Base-by-base conservation (phyloP, 495 filamentous ascomycete genomes). In the Xylaria longipes region DNA sequence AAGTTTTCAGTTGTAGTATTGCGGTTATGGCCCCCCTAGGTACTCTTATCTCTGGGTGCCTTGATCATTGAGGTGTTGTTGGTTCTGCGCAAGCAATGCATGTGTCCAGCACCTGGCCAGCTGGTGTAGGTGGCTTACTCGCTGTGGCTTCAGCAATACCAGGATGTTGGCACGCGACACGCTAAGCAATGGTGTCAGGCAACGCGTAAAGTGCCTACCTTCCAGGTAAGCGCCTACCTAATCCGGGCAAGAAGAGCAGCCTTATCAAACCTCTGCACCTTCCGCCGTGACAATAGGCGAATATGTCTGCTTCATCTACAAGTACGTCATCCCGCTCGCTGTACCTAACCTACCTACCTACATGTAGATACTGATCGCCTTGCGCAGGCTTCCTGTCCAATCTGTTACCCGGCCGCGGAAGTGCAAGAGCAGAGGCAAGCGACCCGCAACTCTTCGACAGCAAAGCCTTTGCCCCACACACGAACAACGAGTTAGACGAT, bases 251-350 rank as follows among this genome's bases (percentile, higher is more conserved):
- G n/a, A 25, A 50, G 52, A 31, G 27, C 27, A 31, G 25, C 27
- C 7, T 62, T 62, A 39, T 43, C 11, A 39, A 39, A 62, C 11
- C 60, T 41, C n/a, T 48, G 15, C 64, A 66, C 31, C 22, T 66
- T 31, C 25, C 46, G 15, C 17, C 64, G 9, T 52, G 29, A 33
- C 60, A 66, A 66, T 29, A 2, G 20, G 45, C 43, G 9, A 56
- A 56, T 17, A 67, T 67, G 65, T 5, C 65, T 37, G 48, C 48
- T 56, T 5, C 48, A 29, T 43, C 25, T 41, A 43, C 65, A 67
- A 56, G 46, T 56, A 67, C 31, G 48, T 54, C 48, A 43, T 56
- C 33, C n/a, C 8, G 14, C 45, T 37, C 57, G 29, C 11, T 35
- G 15, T 35, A 20, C 31, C 27, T 31, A 14, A 14, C 25, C 27